Evolutionary conservation across 1,139 yeast species (phyloP).

Genomic region (Spencermartinsiella ligniputridi): DNA sequence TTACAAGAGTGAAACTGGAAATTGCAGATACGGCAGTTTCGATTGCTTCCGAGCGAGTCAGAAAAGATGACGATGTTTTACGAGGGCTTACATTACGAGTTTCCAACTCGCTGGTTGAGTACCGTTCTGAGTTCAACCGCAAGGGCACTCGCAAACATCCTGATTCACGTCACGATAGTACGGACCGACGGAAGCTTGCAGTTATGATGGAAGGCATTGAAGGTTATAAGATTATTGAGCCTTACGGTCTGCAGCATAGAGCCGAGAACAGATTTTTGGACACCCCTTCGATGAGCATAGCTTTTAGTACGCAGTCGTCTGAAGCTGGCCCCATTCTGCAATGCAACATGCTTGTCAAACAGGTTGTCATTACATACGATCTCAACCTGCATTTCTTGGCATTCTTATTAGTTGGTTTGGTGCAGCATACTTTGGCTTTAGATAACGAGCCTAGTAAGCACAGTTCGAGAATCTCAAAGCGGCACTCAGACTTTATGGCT

Average conservation of each 20-base stretch:
- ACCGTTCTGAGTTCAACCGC: slow-evolving; percentile 14
- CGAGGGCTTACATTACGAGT: slow-evolving; percentile 24
- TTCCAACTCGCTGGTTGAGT: slow-evolving; percentile 22
- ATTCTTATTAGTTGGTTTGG: slow-evolving; percentile 15
- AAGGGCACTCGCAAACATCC: slow-evolving; percentile 3
- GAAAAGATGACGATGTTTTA: slow-evolving; percentile 17
- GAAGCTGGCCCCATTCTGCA: slow-evolving; percentile 16
- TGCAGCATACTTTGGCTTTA: slow-evolving; percentile 19
- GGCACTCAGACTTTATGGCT: slow-evolving; percentile 29
- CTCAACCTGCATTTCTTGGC: slow-evolving; percentile 29
- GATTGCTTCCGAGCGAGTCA: slow-evolving; percentile 23
- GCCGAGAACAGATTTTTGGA: slow-evolving; percentile 22
- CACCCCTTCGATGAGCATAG: slow-evolving; percentile 26
- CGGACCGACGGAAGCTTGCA: slow-evolving; percentile 18
- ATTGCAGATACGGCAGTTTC: slow-evolving; percentile 29
- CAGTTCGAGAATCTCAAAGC: neutral
- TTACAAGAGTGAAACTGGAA: slow-evolving; percentile 26
- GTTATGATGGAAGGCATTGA: slow-evolving; percentile 28
- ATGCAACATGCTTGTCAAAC: slow-evolving; percentile 25
- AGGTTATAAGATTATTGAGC: slow-evolving; percentile 27
- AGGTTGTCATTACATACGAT: slow-evolving; percentile 26
- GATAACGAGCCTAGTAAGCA: slow-evolving; percentile 5
- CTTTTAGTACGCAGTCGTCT: slow-evolving; percentile 17
- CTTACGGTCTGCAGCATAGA: slow-evolving; percentile 21
- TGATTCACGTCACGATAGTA: slow-evolving; percentile 18